Evolutionary conservation across 1,284 basidiomycete species (phyloP), one percentile per base, ranked within the genome.

Genomic region (Termitomyces sp.): DNA sequence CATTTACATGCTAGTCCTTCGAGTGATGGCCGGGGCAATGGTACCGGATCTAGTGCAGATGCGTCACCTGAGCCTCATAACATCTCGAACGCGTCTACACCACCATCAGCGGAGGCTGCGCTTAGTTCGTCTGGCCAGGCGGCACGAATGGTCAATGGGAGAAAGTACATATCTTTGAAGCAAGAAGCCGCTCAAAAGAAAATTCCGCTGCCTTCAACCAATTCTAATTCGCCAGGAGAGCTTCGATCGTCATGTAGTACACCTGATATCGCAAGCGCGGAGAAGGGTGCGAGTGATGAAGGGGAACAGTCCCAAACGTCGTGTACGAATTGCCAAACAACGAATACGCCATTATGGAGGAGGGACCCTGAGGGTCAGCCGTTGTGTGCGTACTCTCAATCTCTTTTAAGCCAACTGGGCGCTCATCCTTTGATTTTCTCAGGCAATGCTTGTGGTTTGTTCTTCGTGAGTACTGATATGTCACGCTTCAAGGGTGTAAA

Each of bases 291-390:
- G 40, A 80, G 78, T 30, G 90, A 90, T 56, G 87, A 88, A 48
- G 79, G 77, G 44, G 88, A 89, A 48, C 74, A 77, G 53, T 67
- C 79, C 5, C 88, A 89, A 4, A 98, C 93, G 1, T 78, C 90
- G 28, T 98, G 94, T 69, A 94, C 90, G 10, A 98, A 98, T 68
- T 98, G 94, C 71, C 86, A 92, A 65, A 98, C 95, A 51, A 96
- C 92, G 30, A 98, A 94, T 69, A 98, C 94, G 40, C 94, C 94
- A 1, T 74, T 98, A 53, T 98, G 94, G 94, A 82, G 94, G 68
- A 79, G 95, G 62, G 94, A 98, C 74, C 92, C 94, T 1, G 94
- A 98, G 61, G 94, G 94, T 24, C 92, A 96, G 68, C 94, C 94
- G 33, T 72, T 98, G 55, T 98, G 93, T 85, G 79, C 76, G 53